Conservation (phyloP, 2,329 filamentous ascomycete species). For the Diaporthe amygdali region DNA sequence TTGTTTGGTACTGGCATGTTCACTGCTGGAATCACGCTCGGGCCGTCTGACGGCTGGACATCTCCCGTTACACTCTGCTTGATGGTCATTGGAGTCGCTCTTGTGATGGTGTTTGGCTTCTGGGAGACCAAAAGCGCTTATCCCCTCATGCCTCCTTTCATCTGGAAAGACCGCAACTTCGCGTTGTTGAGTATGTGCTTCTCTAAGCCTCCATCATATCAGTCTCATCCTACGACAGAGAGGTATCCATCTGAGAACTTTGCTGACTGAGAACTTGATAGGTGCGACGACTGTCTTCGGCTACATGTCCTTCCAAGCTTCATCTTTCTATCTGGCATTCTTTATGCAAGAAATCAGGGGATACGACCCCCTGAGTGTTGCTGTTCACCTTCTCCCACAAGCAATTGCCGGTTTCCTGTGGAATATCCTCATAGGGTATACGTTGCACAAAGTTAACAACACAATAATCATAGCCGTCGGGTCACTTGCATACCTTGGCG, state of each 20-base stretch:
- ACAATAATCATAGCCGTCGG: slow-evolving; percentile 61
- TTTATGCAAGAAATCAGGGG: slow-evolving; percentile 65
- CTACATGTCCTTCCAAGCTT: slow-evolving; percentile 66
- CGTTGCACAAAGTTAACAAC: slow-evolving; percentile 70
- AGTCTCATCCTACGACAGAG: background rate
- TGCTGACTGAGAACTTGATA: slow-evolving; percentile 42
- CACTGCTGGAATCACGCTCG: slow-evolving; percentile 62
- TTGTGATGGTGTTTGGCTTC: slow-evolving; percentile 62
- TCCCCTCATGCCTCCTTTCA: slow-evolving; percentile 59
- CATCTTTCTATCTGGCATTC: slow-evolving; percentile 67
- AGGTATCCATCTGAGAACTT: background rate
- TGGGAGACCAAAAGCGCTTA: slow-evolving; percentile 63
- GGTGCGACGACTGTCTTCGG: slow-evolving; percentile 63
- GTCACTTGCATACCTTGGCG: slow-evolving; percentile 43
- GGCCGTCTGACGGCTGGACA: slow-evolving; percentile 66
- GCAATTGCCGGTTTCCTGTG: slow-evolving; percentile 66
- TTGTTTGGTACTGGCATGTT: slow-evolving; percentile 70
- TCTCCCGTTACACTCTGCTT: slow-evolving; percentile 67
- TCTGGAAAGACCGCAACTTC: slow-evolving; percentile 68
- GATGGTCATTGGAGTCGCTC: slow-evolving; percentile 61
- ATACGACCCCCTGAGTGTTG: slow-evolving; percentile 61
- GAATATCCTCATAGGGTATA: slow-evolving; percentile 65
- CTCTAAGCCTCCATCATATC: background rate
- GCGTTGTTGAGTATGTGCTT: slow-evolving; percentile 52
- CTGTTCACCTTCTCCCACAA: slow-evolving; percentile 69